phyloP scores from a whole-genome alignment of 768 basidiomycete species.

The Cyathus striatus region DNA sequence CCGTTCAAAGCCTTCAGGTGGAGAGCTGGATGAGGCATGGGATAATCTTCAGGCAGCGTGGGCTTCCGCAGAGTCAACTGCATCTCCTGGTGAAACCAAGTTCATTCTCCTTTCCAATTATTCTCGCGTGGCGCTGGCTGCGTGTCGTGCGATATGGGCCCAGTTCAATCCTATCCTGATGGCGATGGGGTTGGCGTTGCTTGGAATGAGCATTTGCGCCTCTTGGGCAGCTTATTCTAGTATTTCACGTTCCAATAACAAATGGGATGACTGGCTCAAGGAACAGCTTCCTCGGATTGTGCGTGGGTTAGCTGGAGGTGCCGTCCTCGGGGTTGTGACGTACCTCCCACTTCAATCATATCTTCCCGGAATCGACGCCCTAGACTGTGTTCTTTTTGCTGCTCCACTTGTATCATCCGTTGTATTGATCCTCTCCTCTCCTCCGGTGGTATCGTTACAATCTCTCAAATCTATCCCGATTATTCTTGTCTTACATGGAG shows the following conservation, averaged over 20 bases:
- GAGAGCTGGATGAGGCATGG: slow-evolving; percentile 72
- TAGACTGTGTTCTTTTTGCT: slow-evolving; percentile 49
- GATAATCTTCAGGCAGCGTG: slow-evolving; percentile 40
- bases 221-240: slow-evolving; percentile 51
- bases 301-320: slow-evolving; percentile 31
- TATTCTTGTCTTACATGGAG: slow-evolving; percentile 60
- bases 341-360: slow-evolving; percentile 24
- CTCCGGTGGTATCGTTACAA: slow-evolving; percentile 24
- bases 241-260: slow-evolving; percentile 29
- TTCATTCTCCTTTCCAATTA: slow-evolving; percentile 43
- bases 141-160: slow-evolving; percentile 89
- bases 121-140: slow-evolving; percentile 55
- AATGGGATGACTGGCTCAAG: slow-evolving; percentile 40
- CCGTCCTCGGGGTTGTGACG: slow-evolving; percentile 25
- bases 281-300: slow-evolving; percentile 22
- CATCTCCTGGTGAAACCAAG: slow-evolving; percentile 19
- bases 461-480: slow-evolving; percentile 30
- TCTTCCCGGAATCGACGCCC: slow-evolving; percentile 41
- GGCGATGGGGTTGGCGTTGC: slow-evolving; percentile 59
- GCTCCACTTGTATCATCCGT: slow-evolving; percentile 42
- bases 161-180: slow-evolving; percentile 85
- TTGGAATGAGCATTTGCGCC: slow-evolving; percentile 51
- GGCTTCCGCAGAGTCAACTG: slow-evolving; percentile 23
- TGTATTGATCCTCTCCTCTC: slow-evolving; percentile 35
- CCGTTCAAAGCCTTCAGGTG: slow-evolving; percentile 60